These are phyloP conservation scores for Lactarius deliciosus DNA, from an alignment of 768 basidiomycete genomes.

Conservation along the genomic window DNA sequence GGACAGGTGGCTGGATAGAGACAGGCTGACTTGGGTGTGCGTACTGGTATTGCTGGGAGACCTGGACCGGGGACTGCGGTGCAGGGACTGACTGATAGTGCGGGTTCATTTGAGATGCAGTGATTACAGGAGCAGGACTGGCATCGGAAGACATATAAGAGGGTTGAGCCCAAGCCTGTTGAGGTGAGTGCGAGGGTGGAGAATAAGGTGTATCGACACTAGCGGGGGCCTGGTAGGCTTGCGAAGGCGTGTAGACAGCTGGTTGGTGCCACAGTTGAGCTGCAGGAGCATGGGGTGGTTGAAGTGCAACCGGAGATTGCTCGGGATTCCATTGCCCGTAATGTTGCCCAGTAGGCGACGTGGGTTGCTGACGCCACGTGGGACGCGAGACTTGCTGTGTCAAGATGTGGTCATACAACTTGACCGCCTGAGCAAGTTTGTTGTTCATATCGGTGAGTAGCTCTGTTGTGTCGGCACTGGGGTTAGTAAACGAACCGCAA, in stretches of 20 bases:
- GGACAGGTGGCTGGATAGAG: slow-evolving; percentile 27
- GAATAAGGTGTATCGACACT: slow-evolving; percentile 2
- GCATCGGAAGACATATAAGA: slow-evolving; percentile 9
- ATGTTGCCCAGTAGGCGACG: slow-evolving; percentile 15
- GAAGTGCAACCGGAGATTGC: slow-evolving; percentile 9
- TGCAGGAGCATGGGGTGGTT: neutral
- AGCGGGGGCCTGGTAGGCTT: slow-evolving; percentile 9
- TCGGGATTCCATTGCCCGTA: slow-evolving; percentile 21
- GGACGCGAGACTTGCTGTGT: slow-evolving; percentile 80
- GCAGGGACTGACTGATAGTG: slow-evolving; percentile 33
- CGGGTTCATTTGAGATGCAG: slow-evolving; percentile 15
- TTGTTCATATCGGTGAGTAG: slow-evolving; percentile 92
- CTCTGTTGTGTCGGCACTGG: slow-evolving; percentile 46
- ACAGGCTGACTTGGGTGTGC: slow-evolving; percentile 36
- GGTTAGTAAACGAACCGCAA: neutral
- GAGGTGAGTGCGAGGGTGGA: slow-evolving; percentile 14
- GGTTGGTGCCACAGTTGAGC: slow-evolving; percentile 14
- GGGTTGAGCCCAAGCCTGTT: slow-evolving; percentile 22
- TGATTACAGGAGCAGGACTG: slow-evolving; percentile 8
- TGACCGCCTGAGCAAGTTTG: slow-evolving; percentile 89
- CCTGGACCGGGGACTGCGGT: slow-evolving; percentile 7
- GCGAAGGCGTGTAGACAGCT: slow-evolving; percentile 13
- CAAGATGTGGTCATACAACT: slow-evolving; percentile 84
- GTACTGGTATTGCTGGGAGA: slow-evolving; percentile 31
- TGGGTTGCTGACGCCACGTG: slow-evolving; percentile 38